A percentile compares a stretch with the other conserved stretches of the same genome.
Evolutionary conservation across 176 grass and related monocot genomes (phyloP).

Genomic region (Oryza meyeriana): DNA sequence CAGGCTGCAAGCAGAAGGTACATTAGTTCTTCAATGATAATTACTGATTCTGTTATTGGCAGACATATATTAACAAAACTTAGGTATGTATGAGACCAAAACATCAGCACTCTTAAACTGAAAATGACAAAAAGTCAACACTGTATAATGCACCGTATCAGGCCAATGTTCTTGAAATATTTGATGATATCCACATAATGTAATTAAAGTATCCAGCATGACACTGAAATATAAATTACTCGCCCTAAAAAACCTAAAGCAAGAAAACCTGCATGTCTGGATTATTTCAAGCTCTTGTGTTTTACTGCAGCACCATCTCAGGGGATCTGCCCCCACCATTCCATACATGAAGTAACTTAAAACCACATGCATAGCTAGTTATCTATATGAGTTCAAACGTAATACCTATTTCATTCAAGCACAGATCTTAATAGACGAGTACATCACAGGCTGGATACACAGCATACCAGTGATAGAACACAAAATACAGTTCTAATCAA

Average conservation of each 20-base stretch:
- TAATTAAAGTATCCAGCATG: neutral
- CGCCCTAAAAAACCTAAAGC: neutral
- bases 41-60: conserved; percentile 9
- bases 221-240: neutral
- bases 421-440: neutral
- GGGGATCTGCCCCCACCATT: neutral
- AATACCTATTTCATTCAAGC: neutral
- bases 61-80: neutral
- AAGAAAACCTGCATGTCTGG: neutral
- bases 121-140: neutral
- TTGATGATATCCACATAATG: conserved; percentile 1
- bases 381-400: neutral
- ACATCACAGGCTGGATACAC: conserved; percentile 1
- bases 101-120: neutral
- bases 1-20: conserved; percentile 50
- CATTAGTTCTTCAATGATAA: conserved; percentile 12
- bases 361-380: neutral
- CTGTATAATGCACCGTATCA: conserved; percentile 1
- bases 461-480: neutral
- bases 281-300: neutral
- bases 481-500: neutral
- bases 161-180: neutral
- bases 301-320: neutral
- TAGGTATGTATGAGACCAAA: neutral
- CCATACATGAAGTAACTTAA: neutral